These are phyloP conservation scores for Ilyonectria mors-panacis DNA, from an alignment of 2,329 filamentous ascomycete genomes.

Conservation along the genomic window DNA sequence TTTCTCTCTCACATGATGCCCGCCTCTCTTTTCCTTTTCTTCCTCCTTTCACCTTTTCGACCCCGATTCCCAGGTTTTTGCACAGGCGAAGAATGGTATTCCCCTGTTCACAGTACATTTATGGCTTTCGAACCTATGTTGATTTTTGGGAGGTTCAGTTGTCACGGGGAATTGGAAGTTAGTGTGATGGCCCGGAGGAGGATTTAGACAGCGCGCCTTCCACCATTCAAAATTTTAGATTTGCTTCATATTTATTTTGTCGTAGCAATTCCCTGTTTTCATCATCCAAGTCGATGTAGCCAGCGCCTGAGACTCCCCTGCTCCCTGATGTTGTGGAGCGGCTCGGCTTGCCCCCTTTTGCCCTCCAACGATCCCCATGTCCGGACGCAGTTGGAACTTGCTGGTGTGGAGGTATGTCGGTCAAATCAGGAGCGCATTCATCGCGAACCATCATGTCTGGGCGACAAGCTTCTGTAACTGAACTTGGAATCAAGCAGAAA, in stretches of 20 bases:
- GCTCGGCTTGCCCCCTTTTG: neutral
- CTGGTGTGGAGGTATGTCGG: neutral
- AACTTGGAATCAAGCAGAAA: neutral
- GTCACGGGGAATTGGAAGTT: slow-evolving; percentile 45
- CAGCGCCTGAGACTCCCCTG: slow-evolving; percentile 5
- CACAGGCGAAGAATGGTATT: slow-evolving; percentile 50
- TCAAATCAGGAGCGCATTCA: neutral
- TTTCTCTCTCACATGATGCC: slow-evolving; percentile 11
- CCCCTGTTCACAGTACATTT: slow-evolving; percentile 48
- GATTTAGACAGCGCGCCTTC: slow-evolving; percentile 52
- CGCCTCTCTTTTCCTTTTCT: slow-evolving; percentile 36
- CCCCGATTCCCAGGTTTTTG: slow-evolving; percentile 46
- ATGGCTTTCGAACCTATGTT: slow-evolving; percentile 41
- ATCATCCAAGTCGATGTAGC: slow-evolving; percentile 3
- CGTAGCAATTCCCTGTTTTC: slow-evolving; percentile 24
- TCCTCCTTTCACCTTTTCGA: slow-evolving; percentile 37
- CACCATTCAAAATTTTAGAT: slow-evolving; percentile 53
- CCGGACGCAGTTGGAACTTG: neutral
- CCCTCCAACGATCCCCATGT: neutral
- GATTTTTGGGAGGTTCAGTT: slow-evolving; percentile 45
- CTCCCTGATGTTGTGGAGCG: neutral
- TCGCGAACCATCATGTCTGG: neutral
- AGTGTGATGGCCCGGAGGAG: slow-evolving; percentile 42
- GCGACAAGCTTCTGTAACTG: neutral
- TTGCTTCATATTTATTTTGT: slow-evolving; percentile 48